Percentiles rank a stretch among this genome's conserved stretches.
Conservation (phyloP, 2,329 filamentous ascomycete genomes). For the Leptographium radiaticola region DNA sequence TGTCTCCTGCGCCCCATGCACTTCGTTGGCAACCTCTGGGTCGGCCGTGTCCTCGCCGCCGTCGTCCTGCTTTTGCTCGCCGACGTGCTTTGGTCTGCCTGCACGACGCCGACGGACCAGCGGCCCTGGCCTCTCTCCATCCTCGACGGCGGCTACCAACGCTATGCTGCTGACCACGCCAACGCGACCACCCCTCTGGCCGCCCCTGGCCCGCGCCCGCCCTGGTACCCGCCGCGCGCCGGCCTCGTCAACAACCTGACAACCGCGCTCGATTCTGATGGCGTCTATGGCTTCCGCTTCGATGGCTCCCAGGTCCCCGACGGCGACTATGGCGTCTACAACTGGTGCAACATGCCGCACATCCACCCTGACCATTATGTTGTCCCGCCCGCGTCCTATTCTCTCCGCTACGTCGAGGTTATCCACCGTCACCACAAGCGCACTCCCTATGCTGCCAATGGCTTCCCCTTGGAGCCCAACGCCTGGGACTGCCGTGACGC, state of each 20-base stretch:
- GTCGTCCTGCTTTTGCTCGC: constrained; percentile 4
- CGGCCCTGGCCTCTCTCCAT: not conserved
- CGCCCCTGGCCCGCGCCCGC: constrained; percentile 8
- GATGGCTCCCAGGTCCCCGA: constrained; percentile 49
- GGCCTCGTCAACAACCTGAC: constrained; percentile 19
- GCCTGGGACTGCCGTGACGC: constrained; percentile 61
- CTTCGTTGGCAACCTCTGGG: constrained; percentile 2
- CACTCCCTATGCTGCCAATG: constrained; percentile 66
- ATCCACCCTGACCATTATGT: constrained; percentile 55
- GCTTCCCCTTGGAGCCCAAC: constrained; percentile 61
- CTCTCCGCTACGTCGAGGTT: constrained; percentile 61
- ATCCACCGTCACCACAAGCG: constrained; percentile 76
- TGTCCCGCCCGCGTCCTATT: constrained; percentile 24
- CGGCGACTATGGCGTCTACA: constrained; percentile 50
- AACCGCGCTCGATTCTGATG: constrained; percentile 18
- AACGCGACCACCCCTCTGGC: not conserved
- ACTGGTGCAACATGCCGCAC: constrained; percentile 84
- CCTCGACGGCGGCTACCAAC: not conserved
- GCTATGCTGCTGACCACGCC: not conserved
- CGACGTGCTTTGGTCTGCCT: not conserved
- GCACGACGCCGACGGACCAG: not conserved
- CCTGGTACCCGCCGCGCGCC: constrained; percentile 16
- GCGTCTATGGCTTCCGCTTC: constrained; percentile 63
- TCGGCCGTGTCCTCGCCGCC: constrained; percentile 2
- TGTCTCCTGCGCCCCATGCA: too few relatives aligned